phyloP scores from a whole-genome alignment of 2,329 filamentous ascomycete genomes.

The Fusarium brevicatenulatum region DNA sequence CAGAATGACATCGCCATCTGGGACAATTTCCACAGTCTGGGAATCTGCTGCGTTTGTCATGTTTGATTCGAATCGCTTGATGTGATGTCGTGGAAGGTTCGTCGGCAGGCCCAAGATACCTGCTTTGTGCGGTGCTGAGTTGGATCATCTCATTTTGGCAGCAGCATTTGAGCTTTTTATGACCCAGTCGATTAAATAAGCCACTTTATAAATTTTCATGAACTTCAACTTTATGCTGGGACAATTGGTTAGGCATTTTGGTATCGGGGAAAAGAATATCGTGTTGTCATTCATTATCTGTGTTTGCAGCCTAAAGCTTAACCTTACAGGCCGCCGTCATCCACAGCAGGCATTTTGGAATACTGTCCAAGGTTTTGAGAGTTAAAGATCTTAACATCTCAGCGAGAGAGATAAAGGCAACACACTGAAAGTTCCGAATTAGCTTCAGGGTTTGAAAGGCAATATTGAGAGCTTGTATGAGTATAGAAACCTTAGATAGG shows the following conservation, averaged over 20 bases:
- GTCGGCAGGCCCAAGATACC: fast-evolving
- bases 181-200: fast-evolving
- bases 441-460: too few species aligned
- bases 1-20: background rate
- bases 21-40: fast-evolving
- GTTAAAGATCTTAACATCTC: background rate
- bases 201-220: background rate
- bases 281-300: too few species aligned
- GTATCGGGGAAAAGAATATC: too few species aligned
- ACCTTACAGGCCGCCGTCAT: too few species aligned
- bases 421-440: background rate
- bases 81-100: background rate
- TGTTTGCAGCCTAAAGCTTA: too few species aligned
- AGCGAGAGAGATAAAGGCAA: background rate
- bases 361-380: background rate
- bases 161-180: background rate
- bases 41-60: fast-evolving
- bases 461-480: too few species aligned
- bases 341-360: background rate
- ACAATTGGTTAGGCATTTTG: background rate
- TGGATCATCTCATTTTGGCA: background rate
- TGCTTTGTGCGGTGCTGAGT: fast-evolving
- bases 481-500: too few species aligned
- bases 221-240: background rate
- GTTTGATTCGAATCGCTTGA: background rate